Evolutionary conservation across 352 stramenopile genomes (phyloP).

Genomic region (Globisporangium carolinianum): DNA sequence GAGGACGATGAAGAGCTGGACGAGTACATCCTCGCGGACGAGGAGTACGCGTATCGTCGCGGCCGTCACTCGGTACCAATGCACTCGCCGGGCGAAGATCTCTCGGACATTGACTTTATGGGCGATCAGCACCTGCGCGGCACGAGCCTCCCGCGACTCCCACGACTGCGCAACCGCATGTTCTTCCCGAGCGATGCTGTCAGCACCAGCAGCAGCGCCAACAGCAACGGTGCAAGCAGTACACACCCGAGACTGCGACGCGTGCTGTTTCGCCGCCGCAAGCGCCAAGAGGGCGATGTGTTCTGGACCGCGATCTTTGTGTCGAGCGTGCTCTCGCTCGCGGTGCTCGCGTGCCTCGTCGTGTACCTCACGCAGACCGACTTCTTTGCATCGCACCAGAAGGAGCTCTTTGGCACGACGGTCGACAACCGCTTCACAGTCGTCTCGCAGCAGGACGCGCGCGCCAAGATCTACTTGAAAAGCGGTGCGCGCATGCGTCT

Average conservation of each 20-base stretch:
- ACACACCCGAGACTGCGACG: conserved; percentile 19
- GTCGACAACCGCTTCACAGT: conserved; percentile 81
- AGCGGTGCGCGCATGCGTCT: conserved; percentile 29
- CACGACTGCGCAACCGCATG: conserved; percentile 27
- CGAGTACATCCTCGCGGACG: conserved; percentile 12
- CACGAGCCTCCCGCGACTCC: conserved; percentile 22
- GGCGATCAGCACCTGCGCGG: conserved; percentile 6
- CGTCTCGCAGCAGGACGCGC: conserved; percentile 49
- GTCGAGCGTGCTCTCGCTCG: conserved; percentile 62
- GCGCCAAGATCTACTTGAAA: conserved; percentile 74
- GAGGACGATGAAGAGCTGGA: conserved; percentile 1
- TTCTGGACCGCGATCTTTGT: conserved; percentile 76
- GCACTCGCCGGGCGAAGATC: conserved; percentile 54
- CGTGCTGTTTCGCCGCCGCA: conserved; percentile 56
- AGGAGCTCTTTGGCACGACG: conserved; percentile 70
- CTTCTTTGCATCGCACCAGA: conserved; percentile 79
- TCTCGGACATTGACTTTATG: conserved; percentile 22
- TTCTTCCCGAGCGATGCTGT: conserved; percentile 48
- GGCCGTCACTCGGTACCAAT: conserved; percentile 57
- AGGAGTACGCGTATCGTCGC: conserved; percentile 44
- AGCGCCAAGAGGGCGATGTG: conserved; percentile 33
- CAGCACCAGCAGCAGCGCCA: conserved; percentile 20
- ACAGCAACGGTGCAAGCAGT: conserved; percentile 3
- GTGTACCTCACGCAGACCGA: conserved; percentile 75
- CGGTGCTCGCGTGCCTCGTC: conserved; percentile 44